These are phyloP conservation scores for Colletotrichum kahawae DNA, from an alignment of 2,329 filamentous ascomycete species.

Conservation along the genomic window DNA sequence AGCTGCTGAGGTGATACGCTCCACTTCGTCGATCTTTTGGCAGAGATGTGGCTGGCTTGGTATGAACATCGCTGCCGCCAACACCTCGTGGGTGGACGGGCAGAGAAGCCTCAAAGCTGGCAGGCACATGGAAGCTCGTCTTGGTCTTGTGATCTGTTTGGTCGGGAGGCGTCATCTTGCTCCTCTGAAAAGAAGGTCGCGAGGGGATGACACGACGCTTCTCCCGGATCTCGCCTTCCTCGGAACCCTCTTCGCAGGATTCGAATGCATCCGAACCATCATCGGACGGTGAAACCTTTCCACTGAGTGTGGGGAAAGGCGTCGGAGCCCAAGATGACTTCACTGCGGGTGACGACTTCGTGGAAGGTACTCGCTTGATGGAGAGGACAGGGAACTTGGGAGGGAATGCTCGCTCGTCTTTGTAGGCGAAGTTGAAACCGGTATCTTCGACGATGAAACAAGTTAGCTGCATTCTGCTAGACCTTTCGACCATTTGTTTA, in stretches of 20 bases:
- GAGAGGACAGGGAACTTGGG: background rate
- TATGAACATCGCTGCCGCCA: background rate
- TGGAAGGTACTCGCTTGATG: background rate
- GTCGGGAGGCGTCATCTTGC: background rate
- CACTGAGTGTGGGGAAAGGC: background rate
- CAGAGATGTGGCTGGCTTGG: background rate
- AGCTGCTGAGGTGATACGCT: background rate
- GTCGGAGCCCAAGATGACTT: background rate
- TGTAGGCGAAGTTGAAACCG: background rate
- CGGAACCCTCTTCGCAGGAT: background rate
- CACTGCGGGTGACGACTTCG: background rate
- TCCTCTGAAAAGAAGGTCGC: background rate
- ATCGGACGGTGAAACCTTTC: background rate
- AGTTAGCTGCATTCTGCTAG: background rate
- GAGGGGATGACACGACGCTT: background rate
- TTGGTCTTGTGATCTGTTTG: background rate
- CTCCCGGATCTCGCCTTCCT: background rate
- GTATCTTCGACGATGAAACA: background rate
- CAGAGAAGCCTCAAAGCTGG: background rate
- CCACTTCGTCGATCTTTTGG: background rate
- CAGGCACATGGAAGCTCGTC: background rate
- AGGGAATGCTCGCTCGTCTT: background rate
- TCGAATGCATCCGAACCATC: background rate
- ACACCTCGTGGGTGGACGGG: background rate
- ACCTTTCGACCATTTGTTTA: too few relatives aligned